Evolutionary conservation across 345 rosid species (phyloP), one percentile per base, ranked within the genome.

Genomic region (Punica granatum): DNA sequence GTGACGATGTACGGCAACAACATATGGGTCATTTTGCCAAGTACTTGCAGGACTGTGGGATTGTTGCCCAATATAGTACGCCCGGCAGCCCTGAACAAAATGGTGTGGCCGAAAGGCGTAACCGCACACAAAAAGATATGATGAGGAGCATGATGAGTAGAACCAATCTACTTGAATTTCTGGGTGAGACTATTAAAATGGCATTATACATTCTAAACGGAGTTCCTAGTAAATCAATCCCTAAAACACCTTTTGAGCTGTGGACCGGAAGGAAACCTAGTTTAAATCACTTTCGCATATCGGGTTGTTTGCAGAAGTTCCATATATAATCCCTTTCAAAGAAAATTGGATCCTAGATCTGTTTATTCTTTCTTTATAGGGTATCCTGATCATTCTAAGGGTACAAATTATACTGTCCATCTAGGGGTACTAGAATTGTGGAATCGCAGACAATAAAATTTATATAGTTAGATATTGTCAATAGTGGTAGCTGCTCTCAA

Each of bases 251-350:
- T 12, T 67, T 67, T 53, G 70, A 67, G 25, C 10, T 67, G 56
- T 51, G 70, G 62, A 67, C 36, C 16, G 70, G 70, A 31, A n/a
- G 63, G n/a, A n/a, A n/a, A n/a, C n/a, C n/a, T n/a, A n/a, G n/a
- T n/a, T n/a, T n/a, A n/a, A n/a, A n/a, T n/a, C 63, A 68, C 21
- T 25, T 68, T 15, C 34, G 41, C 32, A 41, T 68, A 25, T 56
- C 48, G 39, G 70, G 31, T 23, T 68, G 64, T 56, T 15, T 31
- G 49, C 37, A 18, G 49, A 68, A 31, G 64, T 54, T 28, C 53
- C 32, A 39, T 53, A 2, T 68, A 53, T 6, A 54, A 68, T 51
- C 33, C 49, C 30, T 12, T 25, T 58, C 26, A 25, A 15, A 19
- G 62, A 18, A 58, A 58, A 36, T 9, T 36, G 4, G 39, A 36